A percentile compares a stretch with the other conserved stretches of the same genome.
Conservation (phyloP, 768 basidiomycete species). For the Psilocybe cubensis region DNA sequence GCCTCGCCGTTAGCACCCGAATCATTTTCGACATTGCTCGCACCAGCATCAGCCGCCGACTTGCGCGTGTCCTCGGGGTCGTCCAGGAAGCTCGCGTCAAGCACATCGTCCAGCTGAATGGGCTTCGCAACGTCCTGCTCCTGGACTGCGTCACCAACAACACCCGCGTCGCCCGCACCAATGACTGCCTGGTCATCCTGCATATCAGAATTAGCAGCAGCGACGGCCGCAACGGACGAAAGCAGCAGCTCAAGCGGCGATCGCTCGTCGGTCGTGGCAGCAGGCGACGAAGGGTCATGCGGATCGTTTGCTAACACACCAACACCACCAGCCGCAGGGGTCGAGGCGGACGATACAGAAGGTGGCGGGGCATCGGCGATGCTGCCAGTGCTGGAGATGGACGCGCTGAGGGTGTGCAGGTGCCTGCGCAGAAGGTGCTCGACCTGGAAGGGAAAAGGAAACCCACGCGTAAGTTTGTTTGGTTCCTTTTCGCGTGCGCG, state of each 20-base stretch:
- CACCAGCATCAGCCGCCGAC: too few species aligned
- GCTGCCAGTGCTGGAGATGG: constrained; percentile 12
- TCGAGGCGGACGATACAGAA: constrained; percentile 8
- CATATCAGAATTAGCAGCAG: constrained; percentile 2
- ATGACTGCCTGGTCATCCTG: background rate
- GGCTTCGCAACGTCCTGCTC: constrained; percentile 48
- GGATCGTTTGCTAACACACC: background rate
- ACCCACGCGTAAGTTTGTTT: constrained; percentile 16
- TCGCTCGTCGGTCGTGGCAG: constrained; percentile 9
- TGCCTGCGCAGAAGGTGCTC: constrained; percentile 39
- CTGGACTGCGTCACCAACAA: constrained; percentile 7
- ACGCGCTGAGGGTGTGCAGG: constrained; percentile 25
- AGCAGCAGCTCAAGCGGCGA: constrained; percentile 19
- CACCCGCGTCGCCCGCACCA: background rate
- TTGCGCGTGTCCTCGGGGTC: constrained; percentile 18
- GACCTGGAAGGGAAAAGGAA: constrained; percentile 32
- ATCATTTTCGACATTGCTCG: too few species aligned
- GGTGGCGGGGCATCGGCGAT: constrained; percentile 22
- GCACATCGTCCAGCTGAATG: constrained; percentile 74
- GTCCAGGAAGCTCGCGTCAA: constrained; percentile 74
- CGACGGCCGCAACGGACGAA: constrained; percentile 11
- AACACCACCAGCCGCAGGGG: background rate
- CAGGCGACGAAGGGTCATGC: background rate
- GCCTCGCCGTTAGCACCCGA: background rate
- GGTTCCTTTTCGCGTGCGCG: background rate